phyloP scores from a whole-genome alignment of 805 yeast genomes.

The Tetrapisispora pingtungensis region DNA sequence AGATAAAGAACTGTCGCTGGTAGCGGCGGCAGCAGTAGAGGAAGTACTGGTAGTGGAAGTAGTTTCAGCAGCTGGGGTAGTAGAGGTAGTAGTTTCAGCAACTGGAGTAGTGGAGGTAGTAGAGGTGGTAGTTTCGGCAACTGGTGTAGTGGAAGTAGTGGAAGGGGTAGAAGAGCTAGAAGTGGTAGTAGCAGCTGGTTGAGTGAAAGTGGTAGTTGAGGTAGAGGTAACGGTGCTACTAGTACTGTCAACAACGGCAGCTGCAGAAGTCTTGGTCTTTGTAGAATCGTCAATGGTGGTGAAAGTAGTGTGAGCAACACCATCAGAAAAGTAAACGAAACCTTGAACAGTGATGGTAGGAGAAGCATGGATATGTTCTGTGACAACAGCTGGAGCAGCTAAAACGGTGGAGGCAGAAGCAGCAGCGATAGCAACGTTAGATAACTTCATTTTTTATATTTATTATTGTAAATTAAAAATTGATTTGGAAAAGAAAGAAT shows the following conservation, averaged over 20 bases:
- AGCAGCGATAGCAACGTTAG: slow-evolving; percentile 14
- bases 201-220: slow-evolving; percentile 7
- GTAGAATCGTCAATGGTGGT: slow-evolving; percentile 12
- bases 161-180: slow-evolving; percentile 1
- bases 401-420: slow-evolving; percentile 10
- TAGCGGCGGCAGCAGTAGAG: slow-evolving; percentile 7
- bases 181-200: slow-evolving; percentile 8
- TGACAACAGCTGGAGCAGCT: slow-evolving; percentile 23
- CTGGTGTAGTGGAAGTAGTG: slow-evolving; percentile 3
- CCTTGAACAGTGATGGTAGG: slow-evolving; percentile 24
- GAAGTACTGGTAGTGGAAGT: slow-evolving; percentile 12
- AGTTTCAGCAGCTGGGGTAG: slow-evolving; percentile 5
- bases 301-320: slow-evolving; percentile 18
- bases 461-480: no score
- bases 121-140: slow-evolving; percentile 2
- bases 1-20: slow-evolving; percentile 7
- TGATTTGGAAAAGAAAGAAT: neutral
- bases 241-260: slow-evolving; percentile 4
- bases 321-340: slow-evolving; percentile 18
- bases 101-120: neutral
- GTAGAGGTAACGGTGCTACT: neutral
- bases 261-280: slow-evolving; percentile 6
- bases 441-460: slow-evolving; percentile 15
- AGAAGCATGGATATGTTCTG: slow-evolving; percentile 21
- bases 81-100: slow-evolving; percentile 3